Conservation (phyloP, 495 filamentous ascomycete genomes). For the Aspergillus bertholletiae region DNA sequence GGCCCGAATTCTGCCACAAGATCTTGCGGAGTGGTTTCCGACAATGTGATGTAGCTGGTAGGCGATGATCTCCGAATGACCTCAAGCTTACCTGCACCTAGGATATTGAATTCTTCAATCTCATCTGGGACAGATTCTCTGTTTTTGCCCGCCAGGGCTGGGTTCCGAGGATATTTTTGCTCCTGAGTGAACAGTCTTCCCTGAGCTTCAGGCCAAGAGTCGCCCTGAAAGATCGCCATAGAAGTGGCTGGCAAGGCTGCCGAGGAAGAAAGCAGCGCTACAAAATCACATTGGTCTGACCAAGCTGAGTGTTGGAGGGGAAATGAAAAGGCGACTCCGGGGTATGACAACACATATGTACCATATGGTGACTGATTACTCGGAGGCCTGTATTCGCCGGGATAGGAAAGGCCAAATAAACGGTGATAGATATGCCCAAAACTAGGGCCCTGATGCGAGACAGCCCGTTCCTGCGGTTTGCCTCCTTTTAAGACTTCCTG, state of each 20-base stretch:
- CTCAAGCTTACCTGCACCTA: conserved; percentile 72
- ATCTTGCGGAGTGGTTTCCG: conserved; percentile 85
- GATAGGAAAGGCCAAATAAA: conserved; percentile 85
- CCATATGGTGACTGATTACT: conserved; percentile 51
- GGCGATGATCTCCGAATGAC: conserved; percentile 60
- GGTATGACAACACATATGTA: conserved; percentile 85
- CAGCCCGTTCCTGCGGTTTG: conserved; percentile 38
- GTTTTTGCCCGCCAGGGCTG: conserved; percentile 52
- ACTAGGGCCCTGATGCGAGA: conserved; percentile 59
- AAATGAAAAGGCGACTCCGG: conserved; percentile 89
- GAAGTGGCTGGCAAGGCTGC: conserved; percentile 69
- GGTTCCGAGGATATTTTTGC: conserved; percentile 62
- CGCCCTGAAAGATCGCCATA: conserved; percentile 84
- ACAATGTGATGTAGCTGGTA: conserved; percentile 65
- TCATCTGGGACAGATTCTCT: conserved; percentile 72
- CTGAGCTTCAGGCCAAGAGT: conserved; percentile 83
- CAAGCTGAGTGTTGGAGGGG: conserved; percentile 73
- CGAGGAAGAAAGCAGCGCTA: conserved; percentile 77
- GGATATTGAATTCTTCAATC: conserved; percentile 71
- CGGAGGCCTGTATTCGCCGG: conserved; percentile 80
- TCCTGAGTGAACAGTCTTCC: conserved; percentile 69
- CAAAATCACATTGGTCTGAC: conserved; percentile 78
- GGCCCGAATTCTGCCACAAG: conserved; percentile 85
- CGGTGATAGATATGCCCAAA: conserved; percentile 91
- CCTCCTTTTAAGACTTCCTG: conserved; percentile 72